Percentiles rank a stretch among this genome's conserved stretches.
Evolutionary conservation across 129 eudicot genomes (phyloP).

Genomic region (Artemisia annua): DNA sequence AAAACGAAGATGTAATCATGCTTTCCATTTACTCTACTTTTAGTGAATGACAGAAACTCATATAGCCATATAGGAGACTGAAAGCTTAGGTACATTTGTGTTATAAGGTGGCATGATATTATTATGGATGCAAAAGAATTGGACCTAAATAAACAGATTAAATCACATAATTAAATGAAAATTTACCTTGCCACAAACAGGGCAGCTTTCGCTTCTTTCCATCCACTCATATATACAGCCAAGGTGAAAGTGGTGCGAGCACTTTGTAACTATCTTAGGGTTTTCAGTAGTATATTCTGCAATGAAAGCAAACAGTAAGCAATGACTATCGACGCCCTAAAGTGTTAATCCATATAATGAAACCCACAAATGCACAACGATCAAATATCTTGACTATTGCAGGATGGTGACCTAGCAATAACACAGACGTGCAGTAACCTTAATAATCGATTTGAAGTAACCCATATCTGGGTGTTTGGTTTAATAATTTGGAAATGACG

Average conservation of each 20-base stretch:
- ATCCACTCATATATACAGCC: conserved; percentile 95
- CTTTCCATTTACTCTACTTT: conserved; percentile 10
- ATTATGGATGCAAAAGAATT: too few species aligned
- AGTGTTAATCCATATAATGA: not conserved
- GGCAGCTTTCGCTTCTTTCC: conserved; percentile 91
- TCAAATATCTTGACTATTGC: not conserved
- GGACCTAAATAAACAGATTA: not conserved
- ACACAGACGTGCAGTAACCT: not conserved
- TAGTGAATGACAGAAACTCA: not conserved
- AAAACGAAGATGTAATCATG: not conserved
- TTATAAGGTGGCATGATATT: too few species aligned
- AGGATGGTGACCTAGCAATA: not conserved
- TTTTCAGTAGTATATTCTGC: conserved; percentile 70
- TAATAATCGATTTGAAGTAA: not conserved
- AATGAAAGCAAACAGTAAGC: conserved; percentile 11
- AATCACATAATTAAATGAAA: conserved; percentile 8
- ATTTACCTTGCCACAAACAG: conserved; percentile 87
- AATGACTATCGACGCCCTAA: conserved; percentile 12
- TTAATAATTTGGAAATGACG: too few species aligned
- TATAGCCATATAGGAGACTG: not conserved
- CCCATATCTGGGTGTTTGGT: too few species aligned
- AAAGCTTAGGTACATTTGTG: not conserved
- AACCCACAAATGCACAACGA: not conserved
- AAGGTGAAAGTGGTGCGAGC: conserved; percentile 85
- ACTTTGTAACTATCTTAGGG: conserved; percentile 69